Evolutionary conservation across 2,329 filamentous ascomycete species (phyloP), one percentile per base, ranked within the genome.

Genomic region (Aspergillus brunneoviolaceus): DNA sequence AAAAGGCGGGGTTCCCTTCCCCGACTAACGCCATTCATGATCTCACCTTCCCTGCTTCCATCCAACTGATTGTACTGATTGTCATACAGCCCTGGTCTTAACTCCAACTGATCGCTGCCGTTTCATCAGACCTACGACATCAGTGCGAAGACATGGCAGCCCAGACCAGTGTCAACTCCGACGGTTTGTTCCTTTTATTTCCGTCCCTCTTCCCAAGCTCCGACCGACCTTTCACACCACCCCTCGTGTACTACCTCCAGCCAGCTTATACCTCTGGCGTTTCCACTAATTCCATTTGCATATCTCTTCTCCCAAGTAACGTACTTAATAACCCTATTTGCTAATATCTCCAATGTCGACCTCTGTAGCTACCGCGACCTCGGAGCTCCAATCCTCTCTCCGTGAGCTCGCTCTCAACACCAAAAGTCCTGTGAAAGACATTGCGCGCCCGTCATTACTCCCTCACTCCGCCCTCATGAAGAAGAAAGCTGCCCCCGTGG

Each of bases 401-500:
- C 67, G 67, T 58, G 59, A 67, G 54, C 70, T 75, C 14, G 65
- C 68, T 55, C 70, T 76, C 62, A 66, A 66, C 55, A 65, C 66
- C 57, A 71, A 71, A 53, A 69, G 65, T 29, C 69, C 70, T 31
- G 62, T 71, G 10, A 69, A 63, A 55, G 71, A 74, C 45, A 65
- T 70, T 16, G 35, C 65, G 49, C 69, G 73, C 5, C 72, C 67
- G 49, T 53, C 58, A 10, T 56, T 63, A 35, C 45, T 59, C 47
- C 48, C 55, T n/a, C 49, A 49, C 51, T 33, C 55, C 25, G 63
- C 60, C 45, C 63, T 57, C 31, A 65, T 63, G 58, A 70, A 71
- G 23, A 61, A 61, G 31, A 70, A 76, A 58, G 77, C 65, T 19
- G 61, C 76, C 19, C 79, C 89, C 19, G 84, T 89, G 21, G 85